Evolutionary conservation across 441 rosid species (phyloP).

Genomic region (Euphorbia neoarborescens): DNA sequence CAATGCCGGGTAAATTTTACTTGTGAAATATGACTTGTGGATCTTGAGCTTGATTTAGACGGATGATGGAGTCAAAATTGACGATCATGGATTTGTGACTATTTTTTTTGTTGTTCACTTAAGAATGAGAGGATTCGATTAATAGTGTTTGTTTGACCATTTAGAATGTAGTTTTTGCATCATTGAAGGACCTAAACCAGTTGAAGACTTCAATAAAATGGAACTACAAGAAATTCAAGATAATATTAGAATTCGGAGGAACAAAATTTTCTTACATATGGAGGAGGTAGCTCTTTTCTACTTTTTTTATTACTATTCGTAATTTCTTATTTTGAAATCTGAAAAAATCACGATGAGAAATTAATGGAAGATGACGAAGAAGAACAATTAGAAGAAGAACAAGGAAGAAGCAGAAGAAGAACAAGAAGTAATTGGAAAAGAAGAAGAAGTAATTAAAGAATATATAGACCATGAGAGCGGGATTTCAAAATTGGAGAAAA

Average conservation of each 20-base stretch:
- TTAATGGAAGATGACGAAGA: neutral
- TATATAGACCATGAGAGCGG: too few species aligned
- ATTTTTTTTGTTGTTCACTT: neutral
- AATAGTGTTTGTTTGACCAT: slow-evolving; percentile 1
- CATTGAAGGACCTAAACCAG: slow-evolving; percentile 96
- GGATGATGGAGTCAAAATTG: neutral
- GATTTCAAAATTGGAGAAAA: too few species aligned
- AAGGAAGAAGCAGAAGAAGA: too few species aligned
- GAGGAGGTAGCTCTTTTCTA: slow-evolving; percentile 52
- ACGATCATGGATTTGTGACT: neutral
- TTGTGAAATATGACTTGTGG: neutral
- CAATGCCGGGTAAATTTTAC: too few species aligned
- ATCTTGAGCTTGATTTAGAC: neutral
- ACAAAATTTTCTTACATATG: slow-evolving; percentile 92
- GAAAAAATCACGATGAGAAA: neutral
- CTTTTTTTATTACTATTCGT: neutral
- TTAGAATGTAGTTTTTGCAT: slow-evolving; percentile 71
- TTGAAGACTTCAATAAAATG: slow-evolving; percentile 84
- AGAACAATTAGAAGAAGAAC: too few species aligned
- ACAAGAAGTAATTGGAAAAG: too few species aligned
- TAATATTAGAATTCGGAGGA: slow-evolving; percentile 83
- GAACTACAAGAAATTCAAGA: slow-evolving; percentile 84
- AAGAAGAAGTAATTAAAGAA: too few species aligned
- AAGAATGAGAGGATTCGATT: neutral
- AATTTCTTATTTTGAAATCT: neutral